Conservation (phyloP, 371 early-diverging fungal genomes). For the Mucor ambiguus region DNA sequence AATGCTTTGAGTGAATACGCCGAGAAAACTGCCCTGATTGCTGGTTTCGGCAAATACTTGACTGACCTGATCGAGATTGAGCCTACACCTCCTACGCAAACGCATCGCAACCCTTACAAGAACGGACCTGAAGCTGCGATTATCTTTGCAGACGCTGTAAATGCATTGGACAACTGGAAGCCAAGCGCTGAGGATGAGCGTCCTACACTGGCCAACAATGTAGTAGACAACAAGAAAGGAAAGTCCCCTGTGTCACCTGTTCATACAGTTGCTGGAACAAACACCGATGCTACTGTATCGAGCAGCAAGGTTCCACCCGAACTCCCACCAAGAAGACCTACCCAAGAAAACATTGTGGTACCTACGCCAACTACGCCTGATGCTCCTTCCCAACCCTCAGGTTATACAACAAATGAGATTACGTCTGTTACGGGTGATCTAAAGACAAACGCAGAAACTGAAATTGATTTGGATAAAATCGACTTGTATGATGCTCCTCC, state of each 20-base stretch:
- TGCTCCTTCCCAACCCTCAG: slow-evolving; percentile 12
- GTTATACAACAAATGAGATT: slow-evolving; percentile 20
- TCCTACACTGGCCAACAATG: slow-evolving; percentile 32
- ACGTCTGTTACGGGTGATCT: slow-evolving; percentile 32
- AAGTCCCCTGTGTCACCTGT: slow-evolving; percentile 13
- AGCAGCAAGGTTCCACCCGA: slow-evolving; percentile 13
- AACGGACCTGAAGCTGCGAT: slow-evolving; percentile 38
- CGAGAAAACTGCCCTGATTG: slow-evolving; percentile 45
- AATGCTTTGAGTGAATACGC: slow-evolving; percentile 52
- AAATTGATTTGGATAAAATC: slow-evolving; percentile 26
- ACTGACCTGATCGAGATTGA: slow-evolving; percentile 47
- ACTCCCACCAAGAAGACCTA: slow-evolving; percentile 20
- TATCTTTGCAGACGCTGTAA: slow-evolving; percentile 45
- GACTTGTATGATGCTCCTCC: slow-evolving; percentile 49
- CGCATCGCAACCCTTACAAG: slow-evolving; percentile 33
- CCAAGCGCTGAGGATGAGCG: slow-evolving; percentile 44
- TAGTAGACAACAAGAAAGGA: slow-evolving; percentile 11
- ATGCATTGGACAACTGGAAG: slow-evolving; percentile 44
- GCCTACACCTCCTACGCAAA: slow-evolving; percentile 36
- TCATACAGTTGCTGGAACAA: background rate
- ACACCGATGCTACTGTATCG: background rate
- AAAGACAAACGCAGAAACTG: slow-evolving; percentile 25
- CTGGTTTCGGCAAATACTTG: slow-evolving; percentile 55
- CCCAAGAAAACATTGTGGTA: slow-evolving; percentile 1
- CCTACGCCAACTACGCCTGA: slow-evolving; percentile 2